A percentile compares a stretch with the other conserved stretches of the same genome.
phyloP scores from a whole-genome alignment of 2,329 filamentous ascomycete genomes.

The Endoconidiophora polonica region DNA sequence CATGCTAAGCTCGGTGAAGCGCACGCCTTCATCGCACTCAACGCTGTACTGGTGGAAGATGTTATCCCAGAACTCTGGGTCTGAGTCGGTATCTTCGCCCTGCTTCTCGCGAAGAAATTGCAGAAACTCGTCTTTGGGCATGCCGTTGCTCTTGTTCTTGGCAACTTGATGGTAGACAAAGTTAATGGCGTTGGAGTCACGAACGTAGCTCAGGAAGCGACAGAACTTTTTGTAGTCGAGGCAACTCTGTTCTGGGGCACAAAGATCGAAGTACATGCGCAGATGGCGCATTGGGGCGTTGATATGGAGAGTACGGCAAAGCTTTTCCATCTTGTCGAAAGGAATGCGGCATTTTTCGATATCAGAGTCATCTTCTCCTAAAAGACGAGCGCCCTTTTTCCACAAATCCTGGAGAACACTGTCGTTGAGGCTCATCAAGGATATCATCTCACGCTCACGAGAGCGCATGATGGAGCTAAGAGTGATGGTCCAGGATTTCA shows the following conservation, averaged over 20 bases:
- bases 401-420: conserved; percentile 72
- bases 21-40: conserved; percentile 14
- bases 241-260: conserved; percentile 22
- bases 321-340: conserved; percentile 58
- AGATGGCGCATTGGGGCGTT: conserved; percentile 67
- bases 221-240: no score
- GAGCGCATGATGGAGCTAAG: conserved; percentile 73
- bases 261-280: conserved; percentile 54
- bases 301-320: conserved; percentile 84
- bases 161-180: conserved; percentile 48
- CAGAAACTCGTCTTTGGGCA: conserved; percentile 60
- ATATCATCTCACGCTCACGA: conserved; percentile 78
- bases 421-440: conserved; percentile 70
- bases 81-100: conserved; percentile 48
- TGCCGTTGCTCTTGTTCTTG: conserved; percentile 40
- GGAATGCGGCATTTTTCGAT: conserved; percentile 44
- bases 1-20: conserved; percentile 66
- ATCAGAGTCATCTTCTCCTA: conserved; percentile 34
- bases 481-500: conserved; percentile 67
- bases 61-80: conserved; percentile 44
- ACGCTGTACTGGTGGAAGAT: conserved; percentile 52
- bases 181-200: conserved; percentile 48
- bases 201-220: conserved; percentile 12
- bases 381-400: conserved; percentile 64
- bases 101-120: conserved; percentile 59